A percentile compares a stretch with the other conserved stretches of the same genome.
Conservation (phyloP, 2,329 filamentous ascomycete species). For the Aspergillus sp. region DNA sequence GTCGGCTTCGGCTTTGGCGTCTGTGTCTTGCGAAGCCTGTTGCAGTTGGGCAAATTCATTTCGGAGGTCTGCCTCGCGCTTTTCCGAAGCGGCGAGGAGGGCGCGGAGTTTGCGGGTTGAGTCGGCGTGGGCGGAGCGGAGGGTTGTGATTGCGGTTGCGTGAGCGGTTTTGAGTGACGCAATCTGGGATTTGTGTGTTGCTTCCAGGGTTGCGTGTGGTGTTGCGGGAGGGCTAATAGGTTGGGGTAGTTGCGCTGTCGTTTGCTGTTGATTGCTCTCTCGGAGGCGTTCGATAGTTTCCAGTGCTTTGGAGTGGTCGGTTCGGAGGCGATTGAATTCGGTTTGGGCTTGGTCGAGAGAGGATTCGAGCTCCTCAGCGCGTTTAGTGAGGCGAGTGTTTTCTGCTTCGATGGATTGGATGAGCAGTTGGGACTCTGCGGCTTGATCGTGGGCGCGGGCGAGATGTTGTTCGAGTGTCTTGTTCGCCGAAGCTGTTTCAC, state of each 20-base stretch:
- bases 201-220: slow-evolving; percentile 33
- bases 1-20: background rate
- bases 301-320: slow-evolving; percentile 38
- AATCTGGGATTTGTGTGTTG: slow-evolving; percentile 42
- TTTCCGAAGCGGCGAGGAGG: slow-evolving; percentile 38
- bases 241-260: slow-evolving; percentile 22
- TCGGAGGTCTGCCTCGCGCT: slow-evolving; percentile 40
- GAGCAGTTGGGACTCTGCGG: slow-evolving; percentile 41
- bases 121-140: slow-evolving; percentile 43
- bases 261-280: slow-evolving; percentile 26
- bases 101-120: slow-evolving; percentile 42
- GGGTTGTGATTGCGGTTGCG: slow-evolving; percentile 40
- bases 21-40: slow-evolving; percentile 7
- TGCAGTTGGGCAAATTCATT: slow-evolving; percentile 33
- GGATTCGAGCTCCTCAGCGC: slow-evolving; percentile 40
- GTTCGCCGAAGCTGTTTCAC: slow-evolving; percentile 33
- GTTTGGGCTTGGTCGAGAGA: slow-evolving; percentile 37
- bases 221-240: slow-evolving; percentile 38
- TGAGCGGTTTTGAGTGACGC: slow-evolving; percentile 43
- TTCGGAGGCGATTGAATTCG: slow-evolving; percentile 35
- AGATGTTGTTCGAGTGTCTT: slow-evolving; percentile 41
- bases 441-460: slow-evolving; percentile 40
- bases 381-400: slow-evolving; percentile 41
- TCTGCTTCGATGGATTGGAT: slow-evolving; percentile 45
- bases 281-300: slow-evolving; percentile 37